phyloP scores from a whole-genome alignment of 2,329 filamentous ascomycete genomes.

The Colletotrichum agaves region DNA sequence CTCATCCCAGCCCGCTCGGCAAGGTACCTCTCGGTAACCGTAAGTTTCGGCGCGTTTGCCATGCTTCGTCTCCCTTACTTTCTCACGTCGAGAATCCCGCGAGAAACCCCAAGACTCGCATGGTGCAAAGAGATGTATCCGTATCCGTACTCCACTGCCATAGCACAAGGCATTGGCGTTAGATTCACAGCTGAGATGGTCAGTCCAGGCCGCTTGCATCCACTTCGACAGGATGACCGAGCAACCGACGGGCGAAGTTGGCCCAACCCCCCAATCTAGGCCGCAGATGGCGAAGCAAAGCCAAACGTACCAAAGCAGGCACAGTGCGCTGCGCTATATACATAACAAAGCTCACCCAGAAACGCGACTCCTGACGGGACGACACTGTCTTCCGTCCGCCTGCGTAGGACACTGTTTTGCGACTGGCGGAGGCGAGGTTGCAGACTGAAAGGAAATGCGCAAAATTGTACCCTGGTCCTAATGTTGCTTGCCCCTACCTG shows the following conservation, averaged over 20 bases:
- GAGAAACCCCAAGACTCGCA: not conserved
- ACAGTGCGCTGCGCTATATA: conserved; percentile 16
- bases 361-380: conserved; percentile 30
- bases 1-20: conserved; percentile 1
- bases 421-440: not conserved
- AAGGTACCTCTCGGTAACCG: conserved; percentile 16
- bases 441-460: not conserved
- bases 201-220: conserved; percentile 7
- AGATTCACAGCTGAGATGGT: conserved; percentile 13
- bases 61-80: conserved; percentile 5
- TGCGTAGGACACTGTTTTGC: conserved; percentile 1
- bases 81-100: not conserved
- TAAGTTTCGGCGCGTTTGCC: conserved; percentile 12
- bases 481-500: too few relatives aligned
- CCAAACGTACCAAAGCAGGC: conserved; percentile 12
- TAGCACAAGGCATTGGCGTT: conserved; percentile 6
- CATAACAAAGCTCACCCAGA: conserved; percentile 6
- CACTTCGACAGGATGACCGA: not conserved
- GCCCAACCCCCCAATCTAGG: conserved; percentile 1
- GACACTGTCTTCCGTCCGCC: conserved; percentile 5
- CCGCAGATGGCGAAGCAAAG: not conserved
- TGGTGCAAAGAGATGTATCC: conserved; percentile 4
- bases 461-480: not conserved
- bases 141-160: conserved; percentile 13
- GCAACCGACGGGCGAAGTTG: not conserved